phyloP scores from a whole-genome alignment of 1,284 basidiomycete species.

The Pseudozyma sp. region DNA sequence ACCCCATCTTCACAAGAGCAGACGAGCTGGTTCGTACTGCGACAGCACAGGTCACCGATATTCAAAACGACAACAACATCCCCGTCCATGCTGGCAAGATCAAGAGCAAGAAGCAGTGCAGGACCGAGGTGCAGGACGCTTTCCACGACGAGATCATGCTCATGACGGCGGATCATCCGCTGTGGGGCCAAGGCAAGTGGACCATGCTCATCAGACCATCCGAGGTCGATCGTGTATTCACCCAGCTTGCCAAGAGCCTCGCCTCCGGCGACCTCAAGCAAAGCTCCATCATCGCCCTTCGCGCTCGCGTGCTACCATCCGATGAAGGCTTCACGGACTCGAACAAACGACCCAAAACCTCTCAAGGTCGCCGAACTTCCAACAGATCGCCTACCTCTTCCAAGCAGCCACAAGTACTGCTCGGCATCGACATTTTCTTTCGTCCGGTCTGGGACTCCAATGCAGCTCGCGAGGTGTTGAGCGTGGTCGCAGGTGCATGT shows the following conservation, averaged over 20 bases:
- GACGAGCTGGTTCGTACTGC: slow-evolving; percentile 3
- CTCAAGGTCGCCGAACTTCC: slow-evolving; percentile 2
- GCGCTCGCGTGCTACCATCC: slow-evolving; percentile 18
- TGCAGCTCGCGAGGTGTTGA: slow-evolving; percentile 19
- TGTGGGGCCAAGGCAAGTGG: slow-evolving; percentile 38
- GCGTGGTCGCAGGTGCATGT: slow-evolving; percentile 10
- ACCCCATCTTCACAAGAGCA: slow-evolving; percentile 13
- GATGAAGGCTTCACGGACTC: slow-evolving; percentile 5
- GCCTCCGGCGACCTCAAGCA: slow-evolving; percentile 19
- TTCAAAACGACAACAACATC: slow-evolving; percentile 23
- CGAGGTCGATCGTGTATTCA: slow-evolving; percentile 20
- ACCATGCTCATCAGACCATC: slow-evolving; percentile 19
- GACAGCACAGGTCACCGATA: slow-evolving; percentile 4
- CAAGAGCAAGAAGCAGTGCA: slow-evolving; percentile 35
- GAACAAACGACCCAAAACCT: slow-evolving; percentile 19
- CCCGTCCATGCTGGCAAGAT: slow-evolving; percentile 11
- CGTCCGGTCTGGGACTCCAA: slow-evolving; percentile 23
- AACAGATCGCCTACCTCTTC: slow-evolving; percentile 9
- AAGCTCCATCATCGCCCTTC: slow-evolving; percentile 21
- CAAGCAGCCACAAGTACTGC: neutral
- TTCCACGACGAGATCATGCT: slow-evolving; percentile 34
- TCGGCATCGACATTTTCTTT: slow-evolving; percentile 40
- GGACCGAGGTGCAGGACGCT: slow-evolving; percentile 20
- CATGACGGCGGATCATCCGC: slow-evolving; percentile 17
- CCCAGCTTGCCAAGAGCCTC: slow-evolving; percentile 18